Evolutionary conservation across 495 filamentous ascomycete genomes (phyloP).

Genomic region (Talaromyces nanjingensis): DNA sequence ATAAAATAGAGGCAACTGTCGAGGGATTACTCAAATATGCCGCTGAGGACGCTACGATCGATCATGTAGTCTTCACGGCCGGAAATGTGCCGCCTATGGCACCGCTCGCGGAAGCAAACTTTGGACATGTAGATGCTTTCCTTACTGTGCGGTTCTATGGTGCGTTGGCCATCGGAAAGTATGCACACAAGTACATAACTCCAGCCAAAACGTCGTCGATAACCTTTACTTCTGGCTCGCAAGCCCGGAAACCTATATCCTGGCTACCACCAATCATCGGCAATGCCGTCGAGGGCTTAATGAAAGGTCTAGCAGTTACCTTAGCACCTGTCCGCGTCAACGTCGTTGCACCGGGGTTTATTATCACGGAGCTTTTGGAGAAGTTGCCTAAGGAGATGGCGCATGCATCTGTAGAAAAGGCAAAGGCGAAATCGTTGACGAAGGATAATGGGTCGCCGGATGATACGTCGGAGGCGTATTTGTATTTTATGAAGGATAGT

Average conservation of each 20-base stretch:
- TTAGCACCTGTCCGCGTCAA: slow-evolving; percentile 56
- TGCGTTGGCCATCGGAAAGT: slow-evolving; percentile 48
- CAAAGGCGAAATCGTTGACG: slow-evolving; percentile 27
- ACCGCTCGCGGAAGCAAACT: slow-evolving; percentile 28
- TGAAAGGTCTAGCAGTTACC: slow-evolving; percentile 48
- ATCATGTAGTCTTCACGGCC: slow-evolving; percentile 60
- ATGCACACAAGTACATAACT: slow-evolving; percentile 36
- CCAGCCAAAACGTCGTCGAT: slow-evolving; percentile 34
- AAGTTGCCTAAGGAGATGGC: slow-evolving; percentile 19
- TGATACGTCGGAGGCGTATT: slow-evolving; percentile 58
- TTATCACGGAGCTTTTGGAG: slow-evolving; percentile 47
- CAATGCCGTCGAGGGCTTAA: slow-evolving; percentile 35
- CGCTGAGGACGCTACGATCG: slow-evolving; percentile 22
- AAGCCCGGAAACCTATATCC: slow-evolving; percentile 33
- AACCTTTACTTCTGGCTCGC: slow-evolving; percentile 46
- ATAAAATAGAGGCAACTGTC: slow-evolving; percentile 37
- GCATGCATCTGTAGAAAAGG: slow-evolving; percentile 18
- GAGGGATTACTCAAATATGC: slow-evolving; percentile 34
- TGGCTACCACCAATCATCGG: slow-evolving; percentile 29
- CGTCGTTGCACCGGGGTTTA: slow-evolving; percentile 45
- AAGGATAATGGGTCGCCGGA: slow-evolving; percentile 41
- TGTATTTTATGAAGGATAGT: slow-evolving; percentile 56
- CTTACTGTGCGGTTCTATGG: slow-evolving; percentile 45
- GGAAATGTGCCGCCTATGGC: slow-evolving; percentile 34
- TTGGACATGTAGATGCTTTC: slow-evolving; percentile 27